Percentiles rank a stretch among this genome's conserved stretches.
Evolutionary conservation across 257 asterid genomes (phyloP).

Genomic region (Primulina eburnea): DNA sequence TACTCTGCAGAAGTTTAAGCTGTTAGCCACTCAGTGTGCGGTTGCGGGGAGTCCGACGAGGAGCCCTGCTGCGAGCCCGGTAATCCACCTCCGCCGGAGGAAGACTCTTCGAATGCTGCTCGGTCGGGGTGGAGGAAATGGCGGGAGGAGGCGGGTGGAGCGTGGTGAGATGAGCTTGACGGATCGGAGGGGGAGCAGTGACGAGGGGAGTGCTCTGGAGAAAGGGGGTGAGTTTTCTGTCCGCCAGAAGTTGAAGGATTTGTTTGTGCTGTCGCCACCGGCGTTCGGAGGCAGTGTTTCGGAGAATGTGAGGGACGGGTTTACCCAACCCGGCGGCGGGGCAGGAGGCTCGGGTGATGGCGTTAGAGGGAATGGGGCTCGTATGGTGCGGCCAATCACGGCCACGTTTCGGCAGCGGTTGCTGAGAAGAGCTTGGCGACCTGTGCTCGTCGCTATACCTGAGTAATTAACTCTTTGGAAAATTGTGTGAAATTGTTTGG

Average conservation of each 20-base stretch:
- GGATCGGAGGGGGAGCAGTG: constrained; percentile 24
- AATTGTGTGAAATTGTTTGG: constrained; percentile 14
- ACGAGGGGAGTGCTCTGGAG: constrained; percentile 27
- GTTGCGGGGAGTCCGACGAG: constrained; percentile 78
- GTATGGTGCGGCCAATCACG: constrained; percentile 67
- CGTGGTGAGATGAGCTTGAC: constrained; percentile 32
- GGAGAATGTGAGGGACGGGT: constrained; percentile 25
- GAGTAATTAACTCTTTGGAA: constrained; percentile 40
- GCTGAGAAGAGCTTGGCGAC: constrained; percentile 87
- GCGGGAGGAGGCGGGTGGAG: constrained; percentile 34
- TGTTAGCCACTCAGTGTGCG: constrained; percentile 76
- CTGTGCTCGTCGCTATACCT: constrained; percentile 74
- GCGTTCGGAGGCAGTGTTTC: constrained; percentile 42
- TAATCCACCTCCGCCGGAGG: constrained; percentile 88
- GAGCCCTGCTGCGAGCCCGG: constrained; percentile 85
- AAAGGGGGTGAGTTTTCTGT: constrained; percentile 34
- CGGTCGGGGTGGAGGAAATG: constrained; percentile 45
- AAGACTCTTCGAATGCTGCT: constrained; percentile 85
- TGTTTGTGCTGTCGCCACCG: constrained; percentile 77
- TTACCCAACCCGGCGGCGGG: constrained; percentile 18
- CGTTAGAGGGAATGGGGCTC: constrained; percentile 35
- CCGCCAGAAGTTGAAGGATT: constrained; percentile 58
- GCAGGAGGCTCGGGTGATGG: constrained; percentile 19
- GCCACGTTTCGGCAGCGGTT: constrained; percentile 84
- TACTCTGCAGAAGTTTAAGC: constrained; percentile 86